These are phyloP conservation scores for Rutstroemia sp. DNA, from an alignment of 2,329 filamentous ascomycete species.

Conservation along the genomic window DNA sequence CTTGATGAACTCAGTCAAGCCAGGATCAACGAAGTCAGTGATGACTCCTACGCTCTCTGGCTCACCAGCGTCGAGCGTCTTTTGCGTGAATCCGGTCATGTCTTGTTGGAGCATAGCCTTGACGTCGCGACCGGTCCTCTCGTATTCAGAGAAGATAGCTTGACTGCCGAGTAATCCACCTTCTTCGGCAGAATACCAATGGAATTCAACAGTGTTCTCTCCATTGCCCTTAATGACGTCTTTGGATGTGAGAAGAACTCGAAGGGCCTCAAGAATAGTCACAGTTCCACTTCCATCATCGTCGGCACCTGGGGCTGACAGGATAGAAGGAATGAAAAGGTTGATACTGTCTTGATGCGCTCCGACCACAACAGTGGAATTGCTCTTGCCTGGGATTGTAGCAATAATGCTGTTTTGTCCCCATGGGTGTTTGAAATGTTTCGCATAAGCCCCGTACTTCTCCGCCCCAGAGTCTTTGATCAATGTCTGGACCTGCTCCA, in stretches of 20 bases:
- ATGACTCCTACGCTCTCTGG: constrained; percentile 87
- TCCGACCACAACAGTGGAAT: constrained; percentile 81
- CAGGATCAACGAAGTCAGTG: constrained; percentile 79
- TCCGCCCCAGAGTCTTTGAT: constrained; percentile 65
- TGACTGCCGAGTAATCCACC: constrained; percentile 82
- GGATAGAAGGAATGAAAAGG: constrained; percentile 74
- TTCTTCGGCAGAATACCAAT: constrained; percentile 92
- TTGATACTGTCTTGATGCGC: constrained; percentile 96
- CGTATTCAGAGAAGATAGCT: constrained; percentile 79
- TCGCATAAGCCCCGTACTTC: constrained; percentile 56
- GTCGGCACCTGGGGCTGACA: constrained; percentile 87
- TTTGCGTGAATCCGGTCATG: constrained; percentile 87
- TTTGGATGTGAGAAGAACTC: constrained; percentile 68
- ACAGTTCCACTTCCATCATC: constrained; percentile 91
- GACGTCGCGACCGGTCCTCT: constrained; percentile 63
- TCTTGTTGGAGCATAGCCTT: constrained; percentile 98
- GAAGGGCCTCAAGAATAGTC: constrained; percentile 87
- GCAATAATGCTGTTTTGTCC: constrained; percentile 87
- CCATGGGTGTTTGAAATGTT: constrained; percentile 77
- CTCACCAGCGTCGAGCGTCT: constrained; percentile 73
- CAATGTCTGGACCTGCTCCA: constrained; percentile 64
- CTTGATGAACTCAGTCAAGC: constrained; percentile 85
- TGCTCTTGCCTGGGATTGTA: constrained; percentile 76
- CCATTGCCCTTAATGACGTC: constrained; percentile 64
- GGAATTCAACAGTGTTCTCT: constrained; percentile 87